phyloP scores from a whole-genome alignment of 1,139 yeast species.

The Debaryomycetaceae sp. region DNA sequence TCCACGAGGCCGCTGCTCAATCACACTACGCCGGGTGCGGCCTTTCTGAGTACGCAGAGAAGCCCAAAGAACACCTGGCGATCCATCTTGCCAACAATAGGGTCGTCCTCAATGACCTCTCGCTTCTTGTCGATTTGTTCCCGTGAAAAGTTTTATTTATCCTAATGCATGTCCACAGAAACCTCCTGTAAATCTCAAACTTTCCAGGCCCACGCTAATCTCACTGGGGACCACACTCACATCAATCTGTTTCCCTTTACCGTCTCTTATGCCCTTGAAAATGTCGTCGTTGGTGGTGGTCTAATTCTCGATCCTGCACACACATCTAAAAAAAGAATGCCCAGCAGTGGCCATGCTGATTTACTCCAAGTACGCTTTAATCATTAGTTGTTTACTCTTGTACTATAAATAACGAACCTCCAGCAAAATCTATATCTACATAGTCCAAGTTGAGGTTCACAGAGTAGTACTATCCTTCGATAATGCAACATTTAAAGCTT shows the following conservation, averaged over 20 bases:
- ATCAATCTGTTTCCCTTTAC: no score
- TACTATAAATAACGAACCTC: background rate
- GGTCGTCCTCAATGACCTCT: slow-evolving; percentile 27
- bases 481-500: background rate
- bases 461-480: background rate
- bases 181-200: no score
- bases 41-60: background rate
- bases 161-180: no score
- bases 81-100: slow-evolving; percentile 35
- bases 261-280: no score
- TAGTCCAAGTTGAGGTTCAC: background rate
- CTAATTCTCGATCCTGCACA: no score
- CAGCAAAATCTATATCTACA: background rate
- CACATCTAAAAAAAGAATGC: background rate
- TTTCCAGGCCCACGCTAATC: no score
- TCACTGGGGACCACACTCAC: no score
- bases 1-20: background rate
- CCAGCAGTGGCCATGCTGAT: background rate
- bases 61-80: slow-evolving; percentile 7
- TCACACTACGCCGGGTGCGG: background rate
- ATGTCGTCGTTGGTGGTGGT: no score
- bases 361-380: background rate
- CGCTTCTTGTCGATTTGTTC: slow-evolving; percentile 15
- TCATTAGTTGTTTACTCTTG: background rate
- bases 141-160: no score